These are phyloP conservation scores for Microascus cirrosus DNA, from an alignment of 2,329 filamentous ascomycete genomes.

Conservation along the genomic window DNA sequence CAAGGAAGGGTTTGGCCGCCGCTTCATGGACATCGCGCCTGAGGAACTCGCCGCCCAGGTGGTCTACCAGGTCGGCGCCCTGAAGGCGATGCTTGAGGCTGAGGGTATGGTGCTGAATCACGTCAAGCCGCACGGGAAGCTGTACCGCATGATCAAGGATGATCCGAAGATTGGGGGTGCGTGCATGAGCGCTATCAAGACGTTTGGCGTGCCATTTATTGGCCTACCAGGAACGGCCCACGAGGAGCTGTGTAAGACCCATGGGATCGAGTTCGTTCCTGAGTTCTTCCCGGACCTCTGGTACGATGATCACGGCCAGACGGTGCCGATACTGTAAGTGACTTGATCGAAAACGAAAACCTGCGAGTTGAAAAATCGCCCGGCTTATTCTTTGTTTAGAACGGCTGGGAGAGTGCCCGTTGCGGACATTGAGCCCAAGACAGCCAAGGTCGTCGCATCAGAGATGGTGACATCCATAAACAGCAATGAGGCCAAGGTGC, in stretches of 20 bases:
- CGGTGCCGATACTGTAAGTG: not conserved
- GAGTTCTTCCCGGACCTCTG: not conserved
- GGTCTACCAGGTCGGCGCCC: conserved; percentile 52
- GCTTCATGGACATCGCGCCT: conserved; percentile 46
- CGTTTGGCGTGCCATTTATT: not conserved
- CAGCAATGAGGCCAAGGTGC: not conserved
- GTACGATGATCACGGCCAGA: not conserved
- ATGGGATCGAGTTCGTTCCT: not conserved
- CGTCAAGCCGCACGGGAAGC: conserved; percentile 50
- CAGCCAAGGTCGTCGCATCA: not conserved
- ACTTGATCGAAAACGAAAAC: too few species aligned
- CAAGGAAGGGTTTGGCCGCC: conserved; percentile 51
- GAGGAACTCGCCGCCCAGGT: conserved; percentile 46
- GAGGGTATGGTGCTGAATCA: conserved; percentile 46
- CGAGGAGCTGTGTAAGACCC: not conserved
- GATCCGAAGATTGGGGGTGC: not conserved
- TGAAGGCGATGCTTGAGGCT: conserved; percentile 46
- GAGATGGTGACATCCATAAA: not conserved
- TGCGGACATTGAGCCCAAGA: not conserved
- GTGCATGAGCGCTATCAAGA: not conserved
- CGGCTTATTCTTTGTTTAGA: too few species aligned
- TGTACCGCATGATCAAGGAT: conserved; percentile 20
- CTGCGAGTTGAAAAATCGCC: too few species aligned
- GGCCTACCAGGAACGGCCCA: not conserved
- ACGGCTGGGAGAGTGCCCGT: not conserved